These are phyloP conservation scores for Oidiodendron maius DNA, from an alignment of 495 filamentous ascomycete genomes.

Conservation along the genomic window DNA sequence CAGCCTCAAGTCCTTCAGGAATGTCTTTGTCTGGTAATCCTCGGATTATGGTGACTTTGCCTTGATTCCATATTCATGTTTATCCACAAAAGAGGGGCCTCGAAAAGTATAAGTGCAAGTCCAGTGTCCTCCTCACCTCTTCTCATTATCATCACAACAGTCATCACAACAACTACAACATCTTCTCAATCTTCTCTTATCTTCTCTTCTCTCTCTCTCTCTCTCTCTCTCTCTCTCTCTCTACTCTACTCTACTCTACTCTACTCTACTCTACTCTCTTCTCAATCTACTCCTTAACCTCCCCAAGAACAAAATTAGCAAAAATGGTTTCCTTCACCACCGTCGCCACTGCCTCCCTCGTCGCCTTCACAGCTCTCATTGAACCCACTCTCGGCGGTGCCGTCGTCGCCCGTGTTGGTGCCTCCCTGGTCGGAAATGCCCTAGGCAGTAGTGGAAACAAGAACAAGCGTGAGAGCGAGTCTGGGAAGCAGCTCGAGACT, in stretches of 20 bases:
- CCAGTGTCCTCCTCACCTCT: too few species aligned
- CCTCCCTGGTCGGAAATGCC: background rate
- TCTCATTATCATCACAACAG: background rate
- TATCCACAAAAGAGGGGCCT: too few species aligned
- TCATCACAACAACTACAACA: background rate
- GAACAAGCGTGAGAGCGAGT: background rate
- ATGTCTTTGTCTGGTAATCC: too few species aligned
- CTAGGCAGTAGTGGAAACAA: background rate
- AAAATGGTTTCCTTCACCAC: constrained; percentile 2
- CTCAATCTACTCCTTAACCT: background rate
- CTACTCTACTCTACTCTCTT: background rate
- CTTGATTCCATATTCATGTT: too few species aligned
- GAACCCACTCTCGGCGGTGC: background rate
- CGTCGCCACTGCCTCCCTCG: background rate
- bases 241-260: too few species aligned
- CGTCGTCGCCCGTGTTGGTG: background rate
- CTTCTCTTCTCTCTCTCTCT: background rate
- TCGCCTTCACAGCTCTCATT: background rate
- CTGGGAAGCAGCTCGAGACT: background rate
- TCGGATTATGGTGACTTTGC: too few species aligned
- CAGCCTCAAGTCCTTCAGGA: too few species aligned
- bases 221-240: background rate
- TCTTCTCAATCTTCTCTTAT: background rate
- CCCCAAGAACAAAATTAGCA: background rate
- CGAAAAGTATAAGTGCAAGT: too few species aligned